Percentiles rank a stretch among this genome's conserved stretches.
These are phyloP conservation scores for Penicillium silybi DNA, from an alignment of 495 filamentous ascomycete genomes.

Conservation along the genomic window DNA sequence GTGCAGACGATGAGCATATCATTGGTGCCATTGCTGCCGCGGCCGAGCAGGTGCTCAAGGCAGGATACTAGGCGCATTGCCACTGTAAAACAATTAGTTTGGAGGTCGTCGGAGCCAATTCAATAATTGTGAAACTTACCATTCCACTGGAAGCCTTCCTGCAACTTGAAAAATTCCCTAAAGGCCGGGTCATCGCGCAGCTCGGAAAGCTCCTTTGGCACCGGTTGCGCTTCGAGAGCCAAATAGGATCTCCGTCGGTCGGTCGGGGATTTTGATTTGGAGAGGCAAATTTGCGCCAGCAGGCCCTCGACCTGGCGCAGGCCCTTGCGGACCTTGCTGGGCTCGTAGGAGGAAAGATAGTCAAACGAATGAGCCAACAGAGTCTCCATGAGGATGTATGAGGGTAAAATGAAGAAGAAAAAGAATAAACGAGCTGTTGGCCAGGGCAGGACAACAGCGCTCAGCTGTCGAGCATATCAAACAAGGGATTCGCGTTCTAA, in stretches of 20 bases:
- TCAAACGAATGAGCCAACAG: conserved; percentile 92
- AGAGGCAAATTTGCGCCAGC: conserved; percentile 91
- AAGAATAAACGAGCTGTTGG: neutral
- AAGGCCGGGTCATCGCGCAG: conserved; percentile 85
- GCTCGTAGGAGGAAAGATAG: conserved; percentile 91
- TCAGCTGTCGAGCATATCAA: conserved; percentile 5
- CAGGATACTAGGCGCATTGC: conserved; percentile 81
- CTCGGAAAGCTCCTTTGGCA: conserved; percentile 63
- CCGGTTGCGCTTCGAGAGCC: conserved; percentile 35
- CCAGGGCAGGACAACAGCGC: neutral
- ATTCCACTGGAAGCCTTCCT: conserved; percentile 98
- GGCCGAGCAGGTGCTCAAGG: conserved; percentile 81
- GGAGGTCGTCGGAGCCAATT: neutral
- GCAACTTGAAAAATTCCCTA: conserved; percentile 91
- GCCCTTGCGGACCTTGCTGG: conserved; percentile 84
- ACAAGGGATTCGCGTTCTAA: neutral
- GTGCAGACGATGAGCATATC: conserved; percentile 86
- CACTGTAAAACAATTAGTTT: conserved; percentile 42
- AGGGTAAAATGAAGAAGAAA: conserved; percentile 7
- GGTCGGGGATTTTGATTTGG: conserved; percentile 45
- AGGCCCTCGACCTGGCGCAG: conserved; percentile 93
- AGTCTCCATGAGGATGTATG: conserved; percentile 67
- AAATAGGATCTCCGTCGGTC: conserved; percentile 43
- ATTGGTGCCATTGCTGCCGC: conserved; percentile 73
- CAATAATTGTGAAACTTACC: conserved; percentile 39